These are phyloP conservation scores for Pseudogymnoascus sp. DNA, from an alignment of 2,329 filamentous ascomycete genomes.

Conservation along the genomic window DNA sequence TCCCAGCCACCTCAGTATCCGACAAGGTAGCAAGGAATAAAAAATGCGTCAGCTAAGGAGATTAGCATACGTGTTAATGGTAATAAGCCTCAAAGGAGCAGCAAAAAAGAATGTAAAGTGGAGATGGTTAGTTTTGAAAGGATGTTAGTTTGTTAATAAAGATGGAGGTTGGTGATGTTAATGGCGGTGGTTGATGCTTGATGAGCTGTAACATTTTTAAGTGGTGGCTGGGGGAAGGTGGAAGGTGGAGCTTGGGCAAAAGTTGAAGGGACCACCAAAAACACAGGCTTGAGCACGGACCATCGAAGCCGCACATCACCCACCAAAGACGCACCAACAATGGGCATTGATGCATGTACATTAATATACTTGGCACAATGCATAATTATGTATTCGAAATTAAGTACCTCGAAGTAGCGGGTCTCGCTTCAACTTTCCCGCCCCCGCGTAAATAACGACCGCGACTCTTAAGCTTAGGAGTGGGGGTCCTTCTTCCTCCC, in stretches of 20 bases:
- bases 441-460: background rate
- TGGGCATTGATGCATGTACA: background rate
- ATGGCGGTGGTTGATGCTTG: background rate
- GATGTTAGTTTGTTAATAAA: background rate
- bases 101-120: background rate
- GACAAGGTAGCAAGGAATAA: background rate
- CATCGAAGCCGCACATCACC: background rate
- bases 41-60: background rate
- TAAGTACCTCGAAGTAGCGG: background rate
- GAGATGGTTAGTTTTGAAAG: background rate
- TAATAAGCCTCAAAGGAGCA: background rate
- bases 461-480: no score
- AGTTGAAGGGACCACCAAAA: background rate
- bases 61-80: background rate
- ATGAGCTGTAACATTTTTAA: background rate
- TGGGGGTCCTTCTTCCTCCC: no score
- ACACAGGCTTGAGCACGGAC: background rate
- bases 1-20: background rate
- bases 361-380: background rate
- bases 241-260: no score
- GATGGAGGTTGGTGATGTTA: background rate
- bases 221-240: background rate
- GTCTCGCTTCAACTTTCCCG: background rate
- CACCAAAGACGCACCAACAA: background rate
- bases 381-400: background rate